phyloP scores from a whole-genome alignment of 169 alveolate genomes.

The Theileria sp. region DNA sequence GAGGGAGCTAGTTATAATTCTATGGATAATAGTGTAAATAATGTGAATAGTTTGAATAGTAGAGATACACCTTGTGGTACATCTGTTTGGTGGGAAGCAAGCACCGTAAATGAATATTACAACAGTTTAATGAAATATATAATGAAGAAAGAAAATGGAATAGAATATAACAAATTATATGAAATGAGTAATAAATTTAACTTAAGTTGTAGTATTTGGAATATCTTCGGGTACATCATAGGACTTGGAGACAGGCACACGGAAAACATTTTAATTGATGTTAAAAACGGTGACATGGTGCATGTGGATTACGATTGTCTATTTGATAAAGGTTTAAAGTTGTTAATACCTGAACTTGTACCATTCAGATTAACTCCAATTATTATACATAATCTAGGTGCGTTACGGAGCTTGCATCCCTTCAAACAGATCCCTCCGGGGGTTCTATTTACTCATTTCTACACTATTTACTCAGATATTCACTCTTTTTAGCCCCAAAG shows the following conservation, averaged over 20 bases:
- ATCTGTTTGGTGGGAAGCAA: background rate
- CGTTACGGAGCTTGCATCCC: background rate
- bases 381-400: constrained; percentile 92
- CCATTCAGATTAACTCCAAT: constrained; percentile 97
- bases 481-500: too few relatives aligned
- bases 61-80: background rate
- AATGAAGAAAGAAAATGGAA: background rate
- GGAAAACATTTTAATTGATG: constrained; percentile 91
- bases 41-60: background rate
- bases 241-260: constrained; percentile 98
- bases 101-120: background rate
- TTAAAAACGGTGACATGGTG: constrained; percentile 86
- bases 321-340: constrained; percentile 92
- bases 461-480: too few relatives aligned
- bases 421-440: too few relatives aligned
- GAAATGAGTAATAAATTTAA: constrained; percentile 39
- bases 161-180: constrained; percentile 21
- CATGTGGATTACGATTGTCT: constrained; percentile 98
- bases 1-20: too few relatives aligned
- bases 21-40: too few relatives aligned
- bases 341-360: constrained; percentile 95
- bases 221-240: constrained; percentile 93
- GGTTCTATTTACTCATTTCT: too few relatives aligned
- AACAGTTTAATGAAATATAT: background rate
- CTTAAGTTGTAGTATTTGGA: constrained; percentile 88